A percentile compares a stretch with the other conserved stretches of the same genome.
These are phyloP conservation scores for Aspergillus melleus DNA, from an alignment of 2,329 filamentous ascomycete genomes.

Conservation along the genomic window DNA sequence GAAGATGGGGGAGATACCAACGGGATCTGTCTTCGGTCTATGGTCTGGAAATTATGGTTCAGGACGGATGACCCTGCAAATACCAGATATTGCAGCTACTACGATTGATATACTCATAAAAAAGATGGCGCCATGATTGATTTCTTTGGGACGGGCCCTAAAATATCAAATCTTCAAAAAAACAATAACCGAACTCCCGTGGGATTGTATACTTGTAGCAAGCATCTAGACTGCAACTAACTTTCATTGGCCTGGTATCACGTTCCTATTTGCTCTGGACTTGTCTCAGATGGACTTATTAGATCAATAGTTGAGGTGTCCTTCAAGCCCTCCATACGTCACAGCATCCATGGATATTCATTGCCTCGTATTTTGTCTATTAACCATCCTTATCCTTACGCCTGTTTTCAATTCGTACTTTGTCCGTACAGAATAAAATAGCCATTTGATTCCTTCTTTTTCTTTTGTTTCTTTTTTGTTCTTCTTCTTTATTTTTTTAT, in stretches of 20 bases:
- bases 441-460: neutral
- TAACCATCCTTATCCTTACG: slow-evolving; percentile 9
- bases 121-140: slow-evolving; percentile 30
- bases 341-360: slow-evolving; percentile 11
- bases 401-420: slow-evolving; percentile 4
- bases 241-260: too few species aligned
- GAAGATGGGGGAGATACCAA: slow-evolving; percentile 21
- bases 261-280: too few species aligned
- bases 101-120: slow-evolving; percentile 32
- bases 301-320: too few species aligned
- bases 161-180: slow-evolving; percentile 23
- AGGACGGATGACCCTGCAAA: slow-evolving; percentile 29
- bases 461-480: neutral
- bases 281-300: neutral
- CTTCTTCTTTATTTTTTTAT: slow-evolving; percentile 5
- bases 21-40: slow-evolving; percentile 18
- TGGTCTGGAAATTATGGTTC: slow-evolving; percentile 30
- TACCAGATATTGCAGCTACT: slow-evolving; percentile 22
- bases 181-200: neutral
- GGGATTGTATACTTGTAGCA: neutral
- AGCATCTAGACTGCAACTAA: neutral
- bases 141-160: slow-evolving; percentile 26
- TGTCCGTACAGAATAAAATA: neutral
- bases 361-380: slow-evolving; percentile 17
- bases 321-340: neutral